Base-by-base conservation (phyloP, 164 flowering plant species). In the Vitis vinifera region DNA sequence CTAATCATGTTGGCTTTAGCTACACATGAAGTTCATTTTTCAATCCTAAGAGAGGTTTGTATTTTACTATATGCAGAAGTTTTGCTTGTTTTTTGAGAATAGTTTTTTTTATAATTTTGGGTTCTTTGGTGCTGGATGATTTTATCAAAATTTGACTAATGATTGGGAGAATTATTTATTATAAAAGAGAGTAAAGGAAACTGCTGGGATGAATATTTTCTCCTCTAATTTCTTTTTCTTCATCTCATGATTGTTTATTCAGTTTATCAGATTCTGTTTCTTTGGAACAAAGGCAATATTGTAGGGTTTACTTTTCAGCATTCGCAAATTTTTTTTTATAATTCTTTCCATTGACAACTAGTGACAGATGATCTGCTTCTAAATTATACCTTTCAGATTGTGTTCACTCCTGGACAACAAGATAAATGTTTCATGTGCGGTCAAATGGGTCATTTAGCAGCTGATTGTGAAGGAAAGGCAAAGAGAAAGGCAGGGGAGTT, bases 341-440 rank as follows among this genome's bases (percentile, higher is more conserved):
- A 37, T 37, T 37, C 44, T 37, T 37, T 37, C 44, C 7, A 6
- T 37, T 4, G 44, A 37, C 44, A 37, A 37, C 44, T 3, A 37
- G 44, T 37, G 44, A 37, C 44, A 37, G 44, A 6, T 37, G 44
- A 37, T 37, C 44, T 37, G 44, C 44, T 37, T 37, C 44, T 37
- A 37, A 37, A 37, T 37, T 37, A 37, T 65, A 37, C 49, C 59
- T 52, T 80, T 70, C 77, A 96, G 99, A 72, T 93, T 79, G 97
- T 96, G 37, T 96, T 86, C 78, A 87, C 89, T 31, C 93, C 96
- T 70, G 99, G 97, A 48, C 98, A 94, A 81, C 95, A 90, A 82
- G 92, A 91, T 78, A 96, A 93, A 80, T 96, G 99, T 77, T 96
- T 93, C 75, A 66, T 90, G 13, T 96, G 99, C 73, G 99, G 99